Percentiles rank a stretch among this genome's conserved stretches.
Conservation (phyloP, 208 protist species). For the Leishmania aethiopica region DNA sequence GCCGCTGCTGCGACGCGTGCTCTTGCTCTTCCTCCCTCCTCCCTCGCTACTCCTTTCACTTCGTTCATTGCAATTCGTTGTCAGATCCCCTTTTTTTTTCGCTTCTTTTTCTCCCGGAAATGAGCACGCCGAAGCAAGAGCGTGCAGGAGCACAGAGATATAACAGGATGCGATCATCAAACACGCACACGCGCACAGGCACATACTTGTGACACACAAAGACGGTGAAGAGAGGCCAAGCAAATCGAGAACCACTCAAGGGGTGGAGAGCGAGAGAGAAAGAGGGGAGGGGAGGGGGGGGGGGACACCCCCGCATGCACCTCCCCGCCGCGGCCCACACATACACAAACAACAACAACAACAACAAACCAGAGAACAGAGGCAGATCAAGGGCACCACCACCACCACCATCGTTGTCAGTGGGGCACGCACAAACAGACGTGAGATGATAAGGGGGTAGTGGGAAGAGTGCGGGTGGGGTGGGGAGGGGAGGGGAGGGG, state of each 20-base stretch:
- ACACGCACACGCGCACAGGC: conserved; percentile 3
- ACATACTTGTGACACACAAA: neutral
- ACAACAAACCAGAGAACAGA: neutral
- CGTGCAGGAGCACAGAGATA: neutral
- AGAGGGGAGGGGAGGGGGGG: too few relatives aligned
- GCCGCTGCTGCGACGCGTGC: neutral
- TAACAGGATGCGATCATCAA: neutral
- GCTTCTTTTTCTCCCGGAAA: neutral
- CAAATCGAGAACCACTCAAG: neutral
- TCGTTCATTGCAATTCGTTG: neutral
- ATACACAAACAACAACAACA: neutral
- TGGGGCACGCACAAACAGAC: neutral
- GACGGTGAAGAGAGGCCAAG: neutral
- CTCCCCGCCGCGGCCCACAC: too few relatives aligned
- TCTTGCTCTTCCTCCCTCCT: neutral
- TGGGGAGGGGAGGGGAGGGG: neutral
- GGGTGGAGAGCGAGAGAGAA: neutral
- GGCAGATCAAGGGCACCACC: neutral
- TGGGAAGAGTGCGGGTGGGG: neutral
- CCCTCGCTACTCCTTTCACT: neutral
- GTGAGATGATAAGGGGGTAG: neutral
- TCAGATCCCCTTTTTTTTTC: too few relatives aligned
- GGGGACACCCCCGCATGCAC: neutral
- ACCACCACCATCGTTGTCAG: too few relatives aligned
- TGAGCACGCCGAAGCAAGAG: neutral